Conservation (phyloP, 192 early-diverging fungal genomes). For the Borealophlyctis nickersoniae region DNA sequence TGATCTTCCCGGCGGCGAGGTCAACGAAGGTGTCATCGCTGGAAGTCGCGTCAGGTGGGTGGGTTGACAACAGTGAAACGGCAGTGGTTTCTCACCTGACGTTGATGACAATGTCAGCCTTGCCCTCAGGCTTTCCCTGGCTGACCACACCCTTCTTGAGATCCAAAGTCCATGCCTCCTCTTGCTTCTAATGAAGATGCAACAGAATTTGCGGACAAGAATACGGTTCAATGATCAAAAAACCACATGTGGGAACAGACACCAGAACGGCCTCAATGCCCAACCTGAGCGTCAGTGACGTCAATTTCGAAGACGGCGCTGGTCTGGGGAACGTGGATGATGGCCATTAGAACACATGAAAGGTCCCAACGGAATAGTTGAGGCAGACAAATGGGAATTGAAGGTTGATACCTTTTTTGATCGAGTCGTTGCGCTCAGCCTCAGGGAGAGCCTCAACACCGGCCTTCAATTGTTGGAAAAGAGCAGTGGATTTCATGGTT, state of each 20-base stretch:
- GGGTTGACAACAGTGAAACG: not conserved
- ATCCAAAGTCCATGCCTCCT: conserved; percentile 40
- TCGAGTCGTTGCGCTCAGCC: conserved; percentile 54
- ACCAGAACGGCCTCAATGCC: not conserved
- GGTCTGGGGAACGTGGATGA: not conserved
- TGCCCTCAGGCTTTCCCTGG: conserved; percentile 32
- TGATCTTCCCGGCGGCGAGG: conserved; percentile 45
- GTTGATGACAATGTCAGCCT: conserved; percentile 41
- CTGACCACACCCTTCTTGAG: conserved; percentile 45
- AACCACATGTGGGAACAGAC: not conserved
- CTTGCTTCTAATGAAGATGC: no score
- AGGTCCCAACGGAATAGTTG: not conserved
- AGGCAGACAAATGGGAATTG: conserved; percentile 39
- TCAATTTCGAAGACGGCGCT: conserved; percentile 43
- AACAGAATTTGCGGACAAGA: no score
- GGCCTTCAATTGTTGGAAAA: conserved; percentile 74
- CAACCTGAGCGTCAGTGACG: conserved; percentile 39
- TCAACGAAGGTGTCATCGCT: conserved; percentile 41
- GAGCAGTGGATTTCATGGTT: conserved; percentile 53
- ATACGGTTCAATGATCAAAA: not conserved
- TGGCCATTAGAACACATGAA: not conserved
- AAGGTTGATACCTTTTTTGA: conserved; percentile 62
- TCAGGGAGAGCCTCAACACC: conserved; percentile 51
- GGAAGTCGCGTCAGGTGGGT: not conserved
- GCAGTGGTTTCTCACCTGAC: not conserved